These are phyloP conservation scores for Podosphaera xanthii DNA, from an alignment of 2,329 filamentous ascomycete genomes.

Conservation along the genomic window DNA sequence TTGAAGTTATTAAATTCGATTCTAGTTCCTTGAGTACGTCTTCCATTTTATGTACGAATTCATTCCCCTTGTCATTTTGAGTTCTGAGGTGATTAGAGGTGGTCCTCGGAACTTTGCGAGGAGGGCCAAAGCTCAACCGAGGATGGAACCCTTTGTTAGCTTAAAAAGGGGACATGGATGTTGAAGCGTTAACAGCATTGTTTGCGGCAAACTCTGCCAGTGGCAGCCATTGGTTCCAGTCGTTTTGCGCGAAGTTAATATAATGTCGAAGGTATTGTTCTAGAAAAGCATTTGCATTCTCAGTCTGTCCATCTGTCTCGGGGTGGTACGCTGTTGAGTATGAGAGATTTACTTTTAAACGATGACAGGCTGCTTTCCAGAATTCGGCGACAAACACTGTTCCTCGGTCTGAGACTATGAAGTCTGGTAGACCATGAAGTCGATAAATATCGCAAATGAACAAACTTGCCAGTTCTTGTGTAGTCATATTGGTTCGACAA, in stretches of 20 bases:
- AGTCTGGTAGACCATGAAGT: neutral
- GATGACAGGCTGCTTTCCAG: neutral
- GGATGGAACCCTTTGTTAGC: neutral
- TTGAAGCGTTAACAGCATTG: constrained; percentile 1
- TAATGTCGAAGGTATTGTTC: no score
- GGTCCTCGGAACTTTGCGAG: no score
- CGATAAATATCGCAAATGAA: neutral
- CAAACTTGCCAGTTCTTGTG: neutral
- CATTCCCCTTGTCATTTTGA: no score
- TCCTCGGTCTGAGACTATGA: constrained; percentile 4
- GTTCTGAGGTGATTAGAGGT: no score
- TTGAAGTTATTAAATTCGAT: no score
- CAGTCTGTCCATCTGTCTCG: no score
- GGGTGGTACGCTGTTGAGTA: constrained; percentile 3
- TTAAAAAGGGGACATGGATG: constrained; percentile 1
- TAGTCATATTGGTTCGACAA: neutral
- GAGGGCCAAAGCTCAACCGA: constrained; percentile 1
- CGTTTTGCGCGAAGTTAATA: no score
- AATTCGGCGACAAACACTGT: no score
- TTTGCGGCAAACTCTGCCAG: constrained; percentile 6
- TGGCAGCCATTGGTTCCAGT: neutral
- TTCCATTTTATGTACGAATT: no score
- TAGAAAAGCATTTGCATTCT: no score
- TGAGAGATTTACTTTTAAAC: neutral
- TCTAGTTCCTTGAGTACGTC: no score